phyloP scores from a whole-genome alignment of 352 stramenopile species.

The Pythium biforme region DNA sequence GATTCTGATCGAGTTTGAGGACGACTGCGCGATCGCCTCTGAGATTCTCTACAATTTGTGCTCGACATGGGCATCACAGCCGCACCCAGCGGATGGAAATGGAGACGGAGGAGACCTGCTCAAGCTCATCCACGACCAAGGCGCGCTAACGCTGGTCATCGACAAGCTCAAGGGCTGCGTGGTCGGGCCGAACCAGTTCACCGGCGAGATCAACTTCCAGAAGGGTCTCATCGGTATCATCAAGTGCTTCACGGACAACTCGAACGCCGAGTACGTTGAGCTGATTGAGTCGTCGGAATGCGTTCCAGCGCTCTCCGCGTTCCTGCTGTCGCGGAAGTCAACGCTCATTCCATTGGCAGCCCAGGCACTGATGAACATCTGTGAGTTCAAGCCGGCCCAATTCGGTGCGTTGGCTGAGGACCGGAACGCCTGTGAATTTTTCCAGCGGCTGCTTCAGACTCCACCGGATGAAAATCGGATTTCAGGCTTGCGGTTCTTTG shows the following conservation, averaged over 20 bases:
- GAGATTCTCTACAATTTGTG: slow-evolving; percentile 73
- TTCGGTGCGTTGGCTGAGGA: slow-evolving; percentile 67
- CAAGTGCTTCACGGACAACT: slow-evolving; percentile 71
- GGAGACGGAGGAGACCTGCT: slow-evolving; percentile 36
- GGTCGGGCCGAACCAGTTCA: slow-evolving; percentile 60
- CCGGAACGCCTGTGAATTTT: slow-evolving; percentile 66
- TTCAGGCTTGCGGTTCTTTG: slow-evolving; percentile 72
- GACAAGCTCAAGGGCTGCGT: slow-evolving; percentile 74
- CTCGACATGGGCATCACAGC: slow-evolving; percentile 34
- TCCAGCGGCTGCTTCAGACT: slow-evolving; percentile 72
- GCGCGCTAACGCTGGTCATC: slow-evolving; percentile 61
- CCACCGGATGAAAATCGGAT: slow-evolving; percentile 73
- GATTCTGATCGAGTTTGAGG: slow-evolving; percentile 68
- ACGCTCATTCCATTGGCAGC: slow-evolving; percentile 61
- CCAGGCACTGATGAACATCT: slow-evolving; percentile 79
- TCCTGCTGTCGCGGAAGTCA: slow-evolving; percentile 69
- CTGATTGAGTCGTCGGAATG: slow-evolving; percentile 15
- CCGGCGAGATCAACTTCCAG: slow-evolving; percentile 79
- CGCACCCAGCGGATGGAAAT: slow-evolving; percentile 15
- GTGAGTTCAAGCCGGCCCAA: slow-evolving; percentile 65
- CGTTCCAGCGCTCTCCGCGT: slow-evolving; percentile 35
- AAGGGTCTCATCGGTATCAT: slow-evolving; percentile 71
- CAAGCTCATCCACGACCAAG: slow-evolving; percentile 54
- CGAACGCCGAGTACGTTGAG: slow-evolving; percentile 28
- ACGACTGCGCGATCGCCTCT: slow-evolving; percentile 67